Base-by-base conservation (phyloP, 108 stramenopile genomes). In the Cyclotella kingstonii region DNA sequence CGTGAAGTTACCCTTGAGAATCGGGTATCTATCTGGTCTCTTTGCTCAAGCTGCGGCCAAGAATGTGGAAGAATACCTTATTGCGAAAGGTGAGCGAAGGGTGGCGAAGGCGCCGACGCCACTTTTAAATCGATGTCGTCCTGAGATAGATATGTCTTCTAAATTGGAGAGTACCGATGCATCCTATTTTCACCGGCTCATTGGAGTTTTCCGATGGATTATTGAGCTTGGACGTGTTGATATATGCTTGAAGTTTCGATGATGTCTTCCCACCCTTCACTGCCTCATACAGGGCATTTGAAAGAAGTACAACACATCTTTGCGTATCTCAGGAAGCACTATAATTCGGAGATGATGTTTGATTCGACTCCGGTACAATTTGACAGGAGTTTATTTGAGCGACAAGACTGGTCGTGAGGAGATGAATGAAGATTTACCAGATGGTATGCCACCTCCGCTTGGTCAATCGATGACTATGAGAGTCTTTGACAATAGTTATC, bases 211-310 rank as follows among this genome's bases (percentile, higher is more conserved):
- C 5, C 52, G 66, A 4, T 81, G 80, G 80, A 65, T 68, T 0
- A 56, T 70, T 25, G 79, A 80, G 25, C 41, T 80, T 5, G 79
- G 79, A 25, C 41, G 70, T 22, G 62, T 74, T 35, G 78, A 83
- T 46, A 64, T 85, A 4, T 31, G 28, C 17, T 22, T 22, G 81
- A 83, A 54, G 77, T 70, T 0, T 86, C 80, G 0, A 60, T 76
- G 63, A 46, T 86, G 72, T 65, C 74, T 7, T n/a, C n/a, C n/a
- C 71, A 76, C 34, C 31, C 83, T 4, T 73, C 74, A 22, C 21
- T 83, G 11, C 85, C 85, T 26, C 29, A 82, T 22, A 56, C 62
- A 41, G 83, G 83, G 15, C 86, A 87, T 46, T 45, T 87, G 39
- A 54, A 77, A 9, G 42, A 59, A 41, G 55, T 82, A 17, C 71